Base-by-base conservation (phyloP, 1,284 basidiomycete genomes). In the Ustilago esculenta region DNA sequence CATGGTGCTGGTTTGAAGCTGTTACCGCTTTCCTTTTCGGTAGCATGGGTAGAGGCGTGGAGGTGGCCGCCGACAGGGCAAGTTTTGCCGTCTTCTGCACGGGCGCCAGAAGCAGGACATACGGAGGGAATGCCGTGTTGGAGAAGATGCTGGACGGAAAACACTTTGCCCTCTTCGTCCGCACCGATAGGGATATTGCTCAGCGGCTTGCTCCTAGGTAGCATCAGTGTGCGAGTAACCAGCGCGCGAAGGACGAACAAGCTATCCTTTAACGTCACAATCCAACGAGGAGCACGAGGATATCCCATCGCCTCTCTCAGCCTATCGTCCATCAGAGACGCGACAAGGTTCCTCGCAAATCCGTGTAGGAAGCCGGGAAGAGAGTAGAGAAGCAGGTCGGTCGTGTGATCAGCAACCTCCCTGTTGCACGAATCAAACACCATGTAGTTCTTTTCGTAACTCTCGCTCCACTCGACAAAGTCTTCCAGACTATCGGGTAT, bases 11-110 rank as follows among this genome's bases (percentile, higher is more conserved):
- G 52, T 17, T 52, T 57, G 46, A 55, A 58, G 2, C 37, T 36
- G 5, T 21, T 17, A 3, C 49, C 35, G 11, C 32, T 25, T 11
- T 20, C 29, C 3, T 30, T 15, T 29, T 6, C 27, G 27, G 27
- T 7, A 9, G 32, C 4, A 8, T 39, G 24, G 21, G 58, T 9
- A 11, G 43, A 34, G 15, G 44, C 37, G n/a, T 48, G 53, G 5
- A 41, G n/a, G 27, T 58, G 57, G 2, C 45, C 51, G 18, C 71
- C 71, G 3, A 73, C 71, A 11, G 71, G 71, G 34, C 71, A 73
- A 1, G 36, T 41, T 27, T 67, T 66, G 30, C 71, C 71, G 5
- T 61, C 44, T 12, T 25, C 27, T 2, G 60, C 67, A 8, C 46
- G 56, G 8, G 51, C 54, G 10, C 72, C 72, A 4, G 61, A 61